Conservation (phyloP, 208 protist species). For the Trypanosoma lewisi region DNA sequence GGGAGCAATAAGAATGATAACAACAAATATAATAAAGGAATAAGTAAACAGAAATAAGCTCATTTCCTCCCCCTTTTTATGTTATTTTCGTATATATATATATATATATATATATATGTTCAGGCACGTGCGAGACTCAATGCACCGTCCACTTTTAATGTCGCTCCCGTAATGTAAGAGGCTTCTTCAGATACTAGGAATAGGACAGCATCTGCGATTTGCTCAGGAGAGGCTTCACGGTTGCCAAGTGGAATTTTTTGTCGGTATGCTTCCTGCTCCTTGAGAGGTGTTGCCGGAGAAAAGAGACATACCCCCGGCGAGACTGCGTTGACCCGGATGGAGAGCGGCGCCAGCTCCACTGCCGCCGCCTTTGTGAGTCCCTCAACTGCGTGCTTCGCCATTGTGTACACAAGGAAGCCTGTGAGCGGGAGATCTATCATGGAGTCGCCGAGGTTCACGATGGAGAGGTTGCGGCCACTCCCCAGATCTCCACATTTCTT, state of each 20-base stretch:
- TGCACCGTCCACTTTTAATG: constrained; percentile 68
- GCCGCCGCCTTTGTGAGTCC: constrained; percentile 67
- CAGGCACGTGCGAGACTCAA: constrained; percentile 62
- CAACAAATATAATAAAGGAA: too few species aligned
- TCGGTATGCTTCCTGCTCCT: constrained; percentile 36
- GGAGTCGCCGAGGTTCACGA: constrained; percentile 74
- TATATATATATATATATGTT: too few species aligned
- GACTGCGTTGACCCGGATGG: constrained; percentile 76
- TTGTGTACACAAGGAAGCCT: constrained; percentile 71
- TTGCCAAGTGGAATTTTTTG: constrained; percentile 60
- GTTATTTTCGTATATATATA: too few species aligned
- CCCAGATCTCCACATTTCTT: constrained; percentile 8
- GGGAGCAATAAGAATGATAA: too few species aligned
- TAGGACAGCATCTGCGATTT: constrained; percentile 54
- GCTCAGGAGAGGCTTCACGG: constrained; percentile 43
- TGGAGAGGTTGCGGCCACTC: constrained; percentile 29
- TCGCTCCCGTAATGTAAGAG: constrained; percentile 61
- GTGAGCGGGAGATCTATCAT: constrained; percentile 60
- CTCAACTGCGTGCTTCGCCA: constrained; percentile 72
- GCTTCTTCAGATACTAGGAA: constrained; percentile 66
- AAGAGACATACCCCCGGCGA: constrained; percentile 54
- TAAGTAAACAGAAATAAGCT: too few species aligned
- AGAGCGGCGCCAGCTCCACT: constrained; percentile 55
- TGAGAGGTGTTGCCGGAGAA: constrained; percentile 37
- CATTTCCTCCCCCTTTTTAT: too few species aligned